Evolutionary conservation across 2,329 filamentous ascomycete genomes (phyloP).

Genomic region (Plectosphaerella cucumerina): DNA sequence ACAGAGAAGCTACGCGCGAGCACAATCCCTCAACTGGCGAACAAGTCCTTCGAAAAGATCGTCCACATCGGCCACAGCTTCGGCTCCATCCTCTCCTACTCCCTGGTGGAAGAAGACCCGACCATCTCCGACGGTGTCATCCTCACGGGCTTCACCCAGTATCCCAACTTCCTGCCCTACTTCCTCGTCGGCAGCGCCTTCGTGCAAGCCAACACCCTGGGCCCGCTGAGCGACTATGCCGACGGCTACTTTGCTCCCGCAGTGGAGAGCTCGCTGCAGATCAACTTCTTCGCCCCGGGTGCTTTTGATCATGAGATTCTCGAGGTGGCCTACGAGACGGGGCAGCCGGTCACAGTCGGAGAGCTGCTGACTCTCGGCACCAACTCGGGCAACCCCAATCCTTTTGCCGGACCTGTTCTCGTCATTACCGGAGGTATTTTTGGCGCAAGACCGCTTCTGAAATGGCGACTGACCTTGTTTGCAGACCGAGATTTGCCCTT

Average conservation of each 20-base stretch:
- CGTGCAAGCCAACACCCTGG: constrained; percentile 32
- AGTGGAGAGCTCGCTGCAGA: constrained; percentile 43
- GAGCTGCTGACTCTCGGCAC: constrained; percentile 54
- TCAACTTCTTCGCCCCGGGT: constrained; percentile 46
- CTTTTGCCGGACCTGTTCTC: constrained; percentile 50
- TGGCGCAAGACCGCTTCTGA: constrained; percentile 5
- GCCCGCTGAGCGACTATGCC: constrained; percentile 26
- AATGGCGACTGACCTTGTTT: constrained; percentile 1
- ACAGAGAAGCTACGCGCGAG: constrained; percentile 45
- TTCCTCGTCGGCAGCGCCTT: constrained; percentile 44
- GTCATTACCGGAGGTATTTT: constrained; percentile 51
- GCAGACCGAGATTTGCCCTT: constrained; percentile 47
- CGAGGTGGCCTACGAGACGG: constrained; percentile 35
- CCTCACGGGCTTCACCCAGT: constrained; percentile 56
- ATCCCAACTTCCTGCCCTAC: constrained; percentile 34
- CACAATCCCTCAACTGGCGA: constrained; percentile 34
- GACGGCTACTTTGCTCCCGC: constrained; percentile 50
- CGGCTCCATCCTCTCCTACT: constrained; percentile 55
- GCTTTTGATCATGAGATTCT: constrained; percentile 53
- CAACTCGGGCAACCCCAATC: constrained; percentile 24
- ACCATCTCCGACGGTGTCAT: constrained; percentile 51
- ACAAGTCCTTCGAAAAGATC: constrained; percentile 32
- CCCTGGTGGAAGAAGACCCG: constrained; percentile 43
- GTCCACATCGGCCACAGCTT: constrained; percentile 63
- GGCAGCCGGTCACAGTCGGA: constrained; percentile 54